These are phyloP conservation scores for Chlorella ohadii DNA, from an alignment of 139 green algal species.

Conservation along the genomic window DNA sequence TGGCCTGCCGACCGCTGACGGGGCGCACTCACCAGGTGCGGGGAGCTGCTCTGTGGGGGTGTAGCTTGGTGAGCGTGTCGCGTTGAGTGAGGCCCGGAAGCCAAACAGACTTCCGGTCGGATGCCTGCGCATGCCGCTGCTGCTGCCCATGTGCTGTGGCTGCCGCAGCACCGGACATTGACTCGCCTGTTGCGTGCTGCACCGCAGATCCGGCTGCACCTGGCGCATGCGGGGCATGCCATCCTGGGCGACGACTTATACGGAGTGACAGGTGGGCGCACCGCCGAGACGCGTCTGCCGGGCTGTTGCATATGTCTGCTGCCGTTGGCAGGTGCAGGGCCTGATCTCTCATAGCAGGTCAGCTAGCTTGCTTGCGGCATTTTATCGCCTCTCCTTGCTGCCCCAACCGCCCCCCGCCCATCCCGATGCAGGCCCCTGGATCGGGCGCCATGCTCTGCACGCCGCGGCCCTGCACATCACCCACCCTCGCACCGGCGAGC, in stretches of 20 bases:
- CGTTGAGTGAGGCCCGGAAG: background rate
- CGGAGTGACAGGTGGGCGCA: constrained; percentile 37
- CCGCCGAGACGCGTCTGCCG: no score
- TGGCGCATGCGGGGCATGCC: constrained; percentile 64
- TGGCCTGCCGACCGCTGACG: constrained; percentile 44
- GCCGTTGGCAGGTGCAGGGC: no score
- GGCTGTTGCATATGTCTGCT: no score
- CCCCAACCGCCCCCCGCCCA: background rate
- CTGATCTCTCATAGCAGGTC: no score
- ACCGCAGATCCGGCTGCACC: constrained; percentile 64
- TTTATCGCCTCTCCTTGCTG: no score
- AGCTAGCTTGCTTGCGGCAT: no score
- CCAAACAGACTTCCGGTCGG: no score
- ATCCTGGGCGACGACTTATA: constrained; percentile 73
- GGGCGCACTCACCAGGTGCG: constrained; percentile 70
- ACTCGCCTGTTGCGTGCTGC: background rate
- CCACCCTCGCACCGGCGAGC: constrained; percentile 47
- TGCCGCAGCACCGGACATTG: no score
- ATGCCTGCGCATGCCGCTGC: no score
- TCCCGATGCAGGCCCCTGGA: constrained; percentile 58
- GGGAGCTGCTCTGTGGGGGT: no score
- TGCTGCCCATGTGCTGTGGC: background rate
- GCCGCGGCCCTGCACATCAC: constrained; percentile 59
- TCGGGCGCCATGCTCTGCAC: constrained; percentile 75
- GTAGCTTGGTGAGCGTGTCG: no score